phyloP scores from a whole-genome alignment of 148 eudicot species.

The Limonium bicolor region DNA sequence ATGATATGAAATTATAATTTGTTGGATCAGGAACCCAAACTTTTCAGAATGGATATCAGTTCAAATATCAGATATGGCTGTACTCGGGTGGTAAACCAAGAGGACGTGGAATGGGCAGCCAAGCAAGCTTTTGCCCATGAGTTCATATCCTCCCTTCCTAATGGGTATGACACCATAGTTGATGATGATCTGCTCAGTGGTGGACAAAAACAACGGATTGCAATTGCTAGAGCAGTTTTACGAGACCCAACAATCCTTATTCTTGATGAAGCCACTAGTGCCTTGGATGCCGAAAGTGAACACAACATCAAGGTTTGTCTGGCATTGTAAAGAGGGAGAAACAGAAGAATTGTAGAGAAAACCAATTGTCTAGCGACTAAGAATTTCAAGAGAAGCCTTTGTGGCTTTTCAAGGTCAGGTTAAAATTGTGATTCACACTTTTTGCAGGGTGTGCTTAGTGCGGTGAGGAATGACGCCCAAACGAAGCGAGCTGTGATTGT shows the following conservation, averaged over 20 bases:
- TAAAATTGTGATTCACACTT: background rate
- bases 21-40: constrained; percentile 64
- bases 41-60: constrained; percentile 70
- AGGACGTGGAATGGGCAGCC: constrained; percentile 90
- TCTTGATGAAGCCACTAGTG: constrained; percentile 98
- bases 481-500: constrained; percentile 69
- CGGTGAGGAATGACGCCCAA: constrained; percentile 41
- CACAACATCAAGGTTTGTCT: constrained; percentile 88
- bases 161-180: constrained; percentile 80
- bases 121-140: constrained; percentile 89
- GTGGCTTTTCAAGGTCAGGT: background rate
- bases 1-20: background rate
- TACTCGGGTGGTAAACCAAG: constrained; percentile 48
- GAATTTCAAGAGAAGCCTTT: background rate
- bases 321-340: too few relatives aligned
- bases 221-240: constrained; percentile 91
- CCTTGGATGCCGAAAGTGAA: constrained; percentile 96
- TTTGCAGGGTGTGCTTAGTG: constrained; percentile 76
- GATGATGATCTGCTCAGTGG: constrained; percentile 99
- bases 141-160: constrained; percentile 68
- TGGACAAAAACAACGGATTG: constrained; percentile 94
- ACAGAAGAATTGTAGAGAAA: background rate
- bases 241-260: constrained; percentile 89
- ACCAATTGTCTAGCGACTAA: background rate
- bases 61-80: constrained; percentile 93